Conservation (phyloP, 2,329 filamentous ascomycete genomes). For the Colletotrichum somersetense region DNA sequence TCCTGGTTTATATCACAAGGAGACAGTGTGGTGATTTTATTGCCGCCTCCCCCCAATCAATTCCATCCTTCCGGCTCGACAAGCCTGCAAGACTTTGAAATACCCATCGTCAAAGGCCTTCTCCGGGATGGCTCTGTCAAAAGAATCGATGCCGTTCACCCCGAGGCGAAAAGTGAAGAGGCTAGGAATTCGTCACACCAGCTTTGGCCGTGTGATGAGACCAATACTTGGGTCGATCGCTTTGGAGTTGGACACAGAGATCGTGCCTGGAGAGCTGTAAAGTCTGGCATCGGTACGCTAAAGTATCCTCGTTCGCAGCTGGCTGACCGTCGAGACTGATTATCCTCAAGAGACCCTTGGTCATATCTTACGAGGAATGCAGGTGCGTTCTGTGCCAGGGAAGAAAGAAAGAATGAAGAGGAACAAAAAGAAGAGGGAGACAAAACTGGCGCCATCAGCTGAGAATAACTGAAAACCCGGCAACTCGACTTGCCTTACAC, state of each 20-base stretch:
- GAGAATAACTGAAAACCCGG: neutral
- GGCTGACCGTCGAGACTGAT: neutral
- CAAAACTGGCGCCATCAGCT: neutral
- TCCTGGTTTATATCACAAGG: neutral
- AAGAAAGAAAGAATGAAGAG: neutral
- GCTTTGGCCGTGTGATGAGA: conserved; percentile 3
- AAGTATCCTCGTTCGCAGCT: neutral
- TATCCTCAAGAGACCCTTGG: neutral
- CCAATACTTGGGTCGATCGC: neutral
- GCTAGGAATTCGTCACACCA: neutral
- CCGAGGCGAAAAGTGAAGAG: neutral
- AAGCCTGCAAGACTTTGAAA: conserved; percentile 1
- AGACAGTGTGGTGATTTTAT: neutral
- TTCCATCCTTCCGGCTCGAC: conserved; percentile 1
- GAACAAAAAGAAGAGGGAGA: neutral
- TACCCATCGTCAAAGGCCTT: neutral
- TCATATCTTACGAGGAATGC: neutral
- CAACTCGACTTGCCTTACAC: too few species aligned
- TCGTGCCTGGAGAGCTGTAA: neutral
- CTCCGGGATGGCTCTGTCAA: neutral
- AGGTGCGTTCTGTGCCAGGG: neutral
- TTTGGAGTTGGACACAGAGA: neutral
- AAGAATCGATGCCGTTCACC: neutral
- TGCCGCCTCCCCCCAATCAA: neutral
- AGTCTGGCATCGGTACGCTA: neutral